Base-by-base conservation (phyloP, 2,329 filamentous ascomycete species). In the Dactylellina drechsleri region DNA sequence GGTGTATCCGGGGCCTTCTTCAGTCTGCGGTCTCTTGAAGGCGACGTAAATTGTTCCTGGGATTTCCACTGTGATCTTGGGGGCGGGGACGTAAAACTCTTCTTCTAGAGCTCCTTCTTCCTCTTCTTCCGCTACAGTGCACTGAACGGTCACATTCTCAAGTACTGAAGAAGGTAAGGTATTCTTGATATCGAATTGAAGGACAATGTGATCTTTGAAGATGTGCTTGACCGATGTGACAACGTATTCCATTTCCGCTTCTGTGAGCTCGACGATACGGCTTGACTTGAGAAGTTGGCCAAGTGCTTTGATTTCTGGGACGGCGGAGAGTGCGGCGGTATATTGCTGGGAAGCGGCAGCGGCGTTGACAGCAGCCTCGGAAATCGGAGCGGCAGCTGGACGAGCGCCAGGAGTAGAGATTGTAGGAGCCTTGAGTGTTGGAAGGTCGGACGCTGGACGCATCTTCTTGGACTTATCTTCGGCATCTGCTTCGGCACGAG, bases 121-220 rank as follows among this genome's bases (percentile, higher is more conserved):
- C 80, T 95, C 92, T 4, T 92, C 89, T 62, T 95, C 93, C 64
- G 95, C 91, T 43, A 96, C 91, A 0, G 90, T 90, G 31, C 91
- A 91, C 16, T 93, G 87, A 45, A 97, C 88, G 0, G 92, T 92
- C 15, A 96, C 92, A 77, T 96, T 92, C 81, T 97, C 92, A 40
- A 98, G 86, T 28, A 99, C 88, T 15, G 93, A 96, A 76, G 93
- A 92, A 12, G 92, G 90, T 10, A 99, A 86, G 1, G 95, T 99
- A 85, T 99, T 99, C 86, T 96, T 98, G 82, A 99, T 89, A 81
- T 98, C 92, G 82, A 95, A 99, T 81, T 99, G 95, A 65, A 99
- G 85, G 40, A 99, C 94, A 80, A 99, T 86, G 81, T 98, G 92
- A 82, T 97, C 92, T 84, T 96, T 96, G 89, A 97, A 99, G 80